These are phyloP conservation scores for Mycena rosella DNA, from an alignment of 768 basidiomycete species.

Conservation along the genomic window DNA sequence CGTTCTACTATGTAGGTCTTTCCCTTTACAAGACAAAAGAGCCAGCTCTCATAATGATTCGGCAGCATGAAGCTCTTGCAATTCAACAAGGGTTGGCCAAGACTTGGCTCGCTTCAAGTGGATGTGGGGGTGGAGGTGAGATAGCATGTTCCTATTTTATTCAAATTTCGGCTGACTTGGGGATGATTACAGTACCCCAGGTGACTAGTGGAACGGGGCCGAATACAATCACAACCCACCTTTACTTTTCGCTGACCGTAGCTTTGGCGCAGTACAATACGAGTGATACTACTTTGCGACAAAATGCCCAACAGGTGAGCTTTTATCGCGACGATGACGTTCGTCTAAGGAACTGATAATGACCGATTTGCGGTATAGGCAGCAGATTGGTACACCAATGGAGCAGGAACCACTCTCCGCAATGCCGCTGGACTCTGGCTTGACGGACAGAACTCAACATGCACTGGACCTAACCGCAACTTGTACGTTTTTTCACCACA, in stretches of 20 bases:
- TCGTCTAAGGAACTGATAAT: background rate
- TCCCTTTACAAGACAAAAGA: constrained; percentile 11
- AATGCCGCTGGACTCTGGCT: constrained; percentile 16
- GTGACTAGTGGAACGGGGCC: background rate
- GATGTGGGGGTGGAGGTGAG: constrained; percentile 10
- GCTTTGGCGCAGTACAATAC: constrained; percentile 12
- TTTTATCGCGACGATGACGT: background rate
- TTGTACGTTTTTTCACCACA: background rate
- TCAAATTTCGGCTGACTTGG: background rate
- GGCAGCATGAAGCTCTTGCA: constrained; percentile 10
- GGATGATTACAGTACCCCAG: constrained; percentile 16
- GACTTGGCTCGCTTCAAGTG: constrained; percentile 5
- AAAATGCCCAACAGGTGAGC: constrained; percentile 1
- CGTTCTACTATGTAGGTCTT: constrained; percentile 17
- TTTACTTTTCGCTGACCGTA: constrained; percentile 20
- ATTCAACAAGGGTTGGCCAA: constrained; percentile 10
- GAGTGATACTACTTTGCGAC: background rate
- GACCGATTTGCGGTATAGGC: constrained; percentile 1
- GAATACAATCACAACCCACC: constrained; percentile 25
- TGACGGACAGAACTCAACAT: constrained; percentile 3
- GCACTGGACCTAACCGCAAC: constrained; percentile 11
- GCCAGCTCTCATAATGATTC: background rate
- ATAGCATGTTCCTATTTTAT: background rate
- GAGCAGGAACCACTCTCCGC: constrained; percentile 6
- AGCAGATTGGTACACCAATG: constrained; percentile 16